Conservation (phyloP, 495 filamentous ascomycete genomes). For the Aspergillus sparsus region DNA sequence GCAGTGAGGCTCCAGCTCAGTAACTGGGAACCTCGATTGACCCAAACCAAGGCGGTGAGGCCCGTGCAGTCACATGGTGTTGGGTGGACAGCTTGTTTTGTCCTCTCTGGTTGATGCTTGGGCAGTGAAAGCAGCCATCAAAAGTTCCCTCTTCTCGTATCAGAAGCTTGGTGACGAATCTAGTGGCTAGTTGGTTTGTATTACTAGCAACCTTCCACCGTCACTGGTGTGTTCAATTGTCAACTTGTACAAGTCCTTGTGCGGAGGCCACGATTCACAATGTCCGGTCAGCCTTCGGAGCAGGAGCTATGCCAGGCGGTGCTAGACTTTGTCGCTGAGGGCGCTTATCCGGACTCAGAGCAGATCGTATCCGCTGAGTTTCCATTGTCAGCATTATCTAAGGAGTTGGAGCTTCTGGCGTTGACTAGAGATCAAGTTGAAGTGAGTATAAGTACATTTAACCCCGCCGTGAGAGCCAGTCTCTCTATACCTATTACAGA, state of each 20-base stretch:
- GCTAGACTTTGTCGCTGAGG: constrained; percentile 69
- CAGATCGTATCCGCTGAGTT: constrained; percentile 64
- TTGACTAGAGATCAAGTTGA: constrained; percentile 68
- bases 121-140: neutral
- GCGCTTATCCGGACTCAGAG: constrained; percentile 73
- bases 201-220: neutral
- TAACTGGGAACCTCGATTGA: neutral
- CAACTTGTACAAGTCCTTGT: neutral
- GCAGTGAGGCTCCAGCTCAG: constrained; percentile 7
- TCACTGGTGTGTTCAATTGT: neutral
- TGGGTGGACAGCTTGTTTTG: constrained; percentile 16
- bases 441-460: constrained; percentile 43
- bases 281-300: constrained; percentile 33
- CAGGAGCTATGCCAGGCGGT: constrained; percentile 63
- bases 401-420: constrained; percentile 63
- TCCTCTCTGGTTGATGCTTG: constrained; percentile 5
- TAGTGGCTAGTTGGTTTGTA: neutral
- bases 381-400: constrained; percentile 56
- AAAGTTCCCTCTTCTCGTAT: neutral
- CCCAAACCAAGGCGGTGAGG: constrained; percentile 24
- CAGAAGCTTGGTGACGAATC: neutral
- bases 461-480: neutral
- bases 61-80: constrained; percentile 23
- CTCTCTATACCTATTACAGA: neutral
- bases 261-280: constrained; percentile 24